Conservation (phyloP, 208 protist genomes). For the Trypanosoma mega region DNA sequence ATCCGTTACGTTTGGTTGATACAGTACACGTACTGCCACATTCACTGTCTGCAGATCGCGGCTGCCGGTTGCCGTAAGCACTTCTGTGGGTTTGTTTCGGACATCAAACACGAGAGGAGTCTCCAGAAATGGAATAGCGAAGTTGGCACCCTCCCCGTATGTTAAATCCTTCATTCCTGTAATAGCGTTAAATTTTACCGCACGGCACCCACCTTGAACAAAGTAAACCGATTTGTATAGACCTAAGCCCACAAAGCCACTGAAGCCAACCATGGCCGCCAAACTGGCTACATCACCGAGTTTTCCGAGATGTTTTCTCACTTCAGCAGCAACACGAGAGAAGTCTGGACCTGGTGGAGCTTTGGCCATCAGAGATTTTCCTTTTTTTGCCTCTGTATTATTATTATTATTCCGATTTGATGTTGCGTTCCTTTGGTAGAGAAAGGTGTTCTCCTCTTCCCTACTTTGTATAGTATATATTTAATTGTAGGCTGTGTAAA, state of each 20-base stretch:
- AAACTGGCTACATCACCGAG: conserved; percentile 74
- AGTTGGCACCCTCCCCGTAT: conserved; percentile 95
- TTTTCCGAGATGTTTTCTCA: conserved; percentile 59
- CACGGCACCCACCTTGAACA: conserved; percentile 96
- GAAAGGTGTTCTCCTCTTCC: no score
- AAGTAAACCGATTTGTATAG: conserved; percentile 92
- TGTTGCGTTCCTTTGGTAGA: no score
- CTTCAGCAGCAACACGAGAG: conserved; percentile 58
- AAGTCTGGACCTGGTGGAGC: conserved; percentile 78
- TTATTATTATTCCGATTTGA: no score
- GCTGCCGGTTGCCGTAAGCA: conserved; percentile 88
- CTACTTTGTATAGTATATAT: no score
- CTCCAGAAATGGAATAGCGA: conserved; percentile 96
- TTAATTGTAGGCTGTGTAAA: no score
- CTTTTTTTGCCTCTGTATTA: conserved; percentile 11
- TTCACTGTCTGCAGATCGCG: conserved; percentile 99
- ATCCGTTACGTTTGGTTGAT: conserved; percentile 90
- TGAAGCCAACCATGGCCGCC: conserved; percentile 50
- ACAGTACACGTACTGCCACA: conserved; percentile 98
- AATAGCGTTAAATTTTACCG: conserved; percentile 97
- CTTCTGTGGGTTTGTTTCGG: conserved; percentile 88
- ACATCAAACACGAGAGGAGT: conserved; percentile 97
- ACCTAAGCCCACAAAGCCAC: conserved; percentile 45
- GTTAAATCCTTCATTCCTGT: conserved; percentile 92
- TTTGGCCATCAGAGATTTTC: conserved; percentile 46